A percentile compares a stretch with the other conserved stretches of the same genome.
These are phyloP conservation scores for Claviceps africana DNA, from an alignment of 2,329 filamentous ascomycete genomes.

Conservation along the genomic window DNA sequence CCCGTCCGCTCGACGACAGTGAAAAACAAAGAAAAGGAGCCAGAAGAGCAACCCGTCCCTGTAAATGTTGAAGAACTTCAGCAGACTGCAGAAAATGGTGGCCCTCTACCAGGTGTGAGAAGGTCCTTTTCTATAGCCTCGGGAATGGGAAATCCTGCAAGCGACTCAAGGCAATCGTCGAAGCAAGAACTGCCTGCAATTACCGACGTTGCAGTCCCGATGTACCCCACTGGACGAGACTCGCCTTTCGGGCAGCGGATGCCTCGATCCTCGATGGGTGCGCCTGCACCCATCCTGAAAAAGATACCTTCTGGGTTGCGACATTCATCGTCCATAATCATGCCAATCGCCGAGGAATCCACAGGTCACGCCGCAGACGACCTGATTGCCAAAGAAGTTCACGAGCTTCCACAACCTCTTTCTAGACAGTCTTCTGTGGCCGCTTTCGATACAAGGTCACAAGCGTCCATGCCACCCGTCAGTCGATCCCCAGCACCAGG, in stretches of 20 bases:
- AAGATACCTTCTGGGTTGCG: slow-evolving; percentile 13
- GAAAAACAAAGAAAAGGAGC: slow-evolving; percentile 4
- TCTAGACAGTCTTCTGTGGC: slow-evolving; percentile 12
- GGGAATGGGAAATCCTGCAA: slow-evolving; percentile 8
- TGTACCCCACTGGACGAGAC: neutral
- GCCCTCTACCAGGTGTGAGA: slow-evolving; percentile 19
- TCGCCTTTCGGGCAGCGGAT: neutral
- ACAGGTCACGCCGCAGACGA: slow-evolving; percentile 6
- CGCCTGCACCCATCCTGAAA: slow-evolving; percentile 6
- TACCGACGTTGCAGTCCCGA: slow-evolving; percentile 2
- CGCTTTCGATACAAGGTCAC: slow-evolving; percentile 9
- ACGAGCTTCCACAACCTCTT: neutral
- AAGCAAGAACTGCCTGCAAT: slow-evolving; percentile 13
- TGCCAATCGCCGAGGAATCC: slow-evolving; percentile 32
- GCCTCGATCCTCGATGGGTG: neutral
- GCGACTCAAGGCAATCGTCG: slow-evolving; percentile 6
- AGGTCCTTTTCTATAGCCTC: slow-evolving; percentile 18
- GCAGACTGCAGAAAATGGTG: slow-evolving; percentile 43
- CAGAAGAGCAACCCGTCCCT: slow-evolving; percentile 41
- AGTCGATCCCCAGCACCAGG: slow-evolving; percentile 24
- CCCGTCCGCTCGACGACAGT: slow-evolving; percentile 22
- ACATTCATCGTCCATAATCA: slow-evolving; percentile 12
- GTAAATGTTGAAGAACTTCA: slow-evolving; percentile 51
- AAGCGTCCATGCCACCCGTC: neutral
- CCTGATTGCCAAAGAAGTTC: slow-evolving; percentile 5